Evolutionary conservation across 1,139 yeast genomes (phyloP).

Genomic region (Sugiyamaella xylanicola): DNA sequence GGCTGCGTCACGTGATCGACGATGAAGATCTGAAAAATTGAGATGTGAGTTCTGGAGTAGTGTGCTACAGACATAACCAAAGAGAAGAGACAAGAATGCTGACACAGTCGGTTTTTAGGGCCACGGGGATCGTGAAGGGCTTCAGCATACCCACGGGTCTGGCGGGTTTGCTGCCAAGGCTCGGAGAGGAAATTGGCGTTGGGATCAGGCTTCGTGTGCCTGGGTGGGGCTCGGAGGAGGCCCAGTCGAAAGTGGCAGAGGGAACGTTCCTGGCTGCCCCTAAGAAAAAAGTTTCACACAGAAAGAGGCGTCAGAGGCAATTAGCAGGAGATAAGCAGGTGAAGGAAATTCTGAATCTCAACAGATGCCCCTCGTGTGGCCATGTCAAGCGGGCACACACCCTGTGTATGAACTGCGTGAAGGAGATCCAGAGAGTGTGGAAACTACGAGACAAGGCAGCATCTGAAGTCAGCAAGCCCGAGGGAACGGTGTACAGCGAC

Average conservation of each 20-base stretch:
- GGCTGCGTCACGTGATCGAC: constrained; percentile 7
- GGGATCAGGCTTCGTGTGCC: constrained; percentile 26
- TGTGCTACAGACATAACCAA: too few relatives aligned
- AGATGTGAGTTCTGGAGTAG: too few relatives aligned
- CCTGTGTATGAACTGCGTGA: constrained; percentile 90
- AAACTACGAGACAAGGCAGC: constrained; percentile 48
- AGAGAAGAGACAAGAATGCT: too few relatives aligned
- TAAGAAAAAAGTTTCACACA: constrained; percentile 86
- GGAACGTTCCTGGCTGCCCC: constrained; percentile 88
- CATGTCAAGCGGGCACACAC: constrained; percentile 86
- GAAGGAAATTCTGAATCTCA: constrained; percentile 71
- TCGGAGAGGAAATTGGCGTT: constrained; percentile 26
- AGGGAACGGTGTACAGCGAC: constrained; percentile 42
- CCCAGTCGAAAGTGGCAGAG: constrained; percentile 36
- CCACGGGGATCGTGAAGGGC: constrained; percentile 13
- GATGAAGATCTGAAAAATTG: neutral
- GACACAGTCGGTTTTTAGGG: constrained; percentile 8
- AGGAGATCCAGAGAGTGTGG: constrained; percentile 76
- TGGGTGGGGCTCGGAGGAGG: neutral
- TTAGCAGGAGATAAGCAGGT: constrained; percentile 84
- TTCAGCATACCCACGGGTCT: constrained; percentile 14
- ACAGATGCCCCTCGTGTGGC: constrained; percentile 95
- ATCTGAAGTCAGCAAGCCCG: constrained; percentile 24
- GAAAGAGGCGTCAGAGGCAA: constrained; percentile 78
- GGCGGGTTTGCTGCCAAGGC: constrained; percentile 28